These are phyloP conservation scores for Saprolegnia diclina DNA, from an alignment of 352 stramenopile species.

Conservation along the genomic window DNA sequence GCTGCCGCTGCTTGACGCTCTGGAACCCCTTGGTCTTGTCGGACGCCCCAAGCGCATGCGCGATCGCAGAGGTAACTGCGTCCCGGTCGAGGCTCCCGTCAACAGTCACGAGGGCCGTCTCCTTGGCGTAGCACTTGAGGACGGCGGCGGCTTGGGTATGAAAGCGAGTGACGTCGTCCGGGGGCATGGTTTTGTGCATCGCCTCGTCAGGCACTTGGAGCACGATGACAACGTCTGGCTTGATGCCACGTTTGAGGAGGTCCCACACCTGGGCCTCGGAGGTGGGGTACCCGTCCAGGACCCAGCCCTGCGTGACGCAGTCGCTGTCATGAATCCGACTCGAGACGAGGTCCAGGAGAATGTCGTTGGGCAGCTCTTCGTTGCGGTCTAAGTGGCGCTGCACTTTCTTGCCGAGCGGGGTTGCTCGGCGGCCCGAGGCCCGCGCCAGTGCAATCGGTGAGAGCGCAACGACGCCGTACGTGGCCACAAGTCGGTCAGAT, in stretches of 20 bases:
- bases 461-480: conserved; percentile 87
- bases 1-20: conserved; percentile 1
- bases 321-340: conserved; percentile 78
- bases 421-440: conserved; percentile 54
- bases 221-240: conserved; percentile 86
- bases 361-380: conserved; percentile 44
- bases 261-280: conserved; percentile 77
- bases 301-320: conserved; percentile 74
- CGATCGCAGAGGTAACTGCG: conserved; percentile 4
- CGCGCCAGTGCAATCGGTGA: conserved; percentile 89
- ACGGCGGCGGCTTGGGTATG: conserved; percentile 12
- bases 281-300: conserved; percentile 91
- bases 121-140: conserved; percentile 20
- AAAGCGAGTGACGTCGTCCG: background rate
- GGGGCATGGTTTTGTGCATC: conserved; percentile 34
- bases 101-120: conserved; percentile 12
- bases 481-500: conserved; percentile 76
- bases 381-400: conserved; percentile 41
- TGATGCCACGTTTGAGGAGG: conserved; percentile 74
- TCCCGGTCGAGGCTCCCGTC: conserved; percentile 17
- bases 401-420: conserved; percentile 34
- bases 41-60: conserved; percentile 18
- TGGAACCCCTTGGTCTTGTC: conserved; percentile 16
- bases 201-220: conserved; percentile 93
- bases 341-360: conserved; percentile 47